These are phyloP conservation scores for Cyberlindnera suaveolens DNA, from an alignment of 805 yeast species.

Conservation along the genomic window DNA sequence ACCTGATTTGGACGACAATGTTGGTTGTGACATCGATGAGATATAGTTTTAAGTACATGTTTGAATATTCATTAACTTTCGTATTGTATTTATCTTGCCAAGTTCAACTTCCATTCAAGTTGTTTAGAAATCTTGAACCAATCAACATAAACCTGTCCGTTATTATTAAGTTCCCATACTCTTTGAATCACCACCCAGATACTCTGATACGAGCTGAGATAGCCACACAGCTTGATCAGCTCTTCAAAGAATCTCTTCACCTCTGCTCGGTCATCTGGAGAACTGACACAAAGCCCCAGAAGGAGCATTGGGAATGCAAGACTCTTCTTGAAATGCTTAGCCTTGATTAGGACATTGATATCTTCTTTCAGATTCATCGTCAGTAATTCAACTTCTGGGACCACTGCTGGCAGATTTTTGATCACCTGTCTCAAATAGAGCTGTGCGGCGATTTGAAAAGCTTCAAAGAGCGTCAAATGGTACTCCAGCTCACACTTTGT, in stretches of 20 bases:
- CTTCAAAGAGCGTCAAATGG: slow-evolving; percentile 54
- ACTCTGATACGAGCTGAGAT: slow-evolving; percentile 28
- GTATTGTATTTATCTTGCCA: slow-evolving; percentile 14
- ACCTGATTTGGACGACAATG: slow-evolving; percentile 26
- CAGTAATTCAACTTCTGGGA: slow-evolving; percentile 46
- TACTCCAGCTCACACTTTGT: slow-evolving; percentile 41
- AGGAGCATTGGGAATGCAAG: slow-evolving; percentile 36
- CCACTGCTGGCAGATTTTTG: slow-evolving; percentile 42
- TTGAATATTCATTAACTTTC: background rate
- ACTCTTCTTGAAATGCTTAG: slow-evolving; percentile 41
- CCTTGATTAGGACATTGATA: slow-evolving; percentile 42
- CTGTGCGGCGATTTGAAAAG: slow-evolving; percentile 48
- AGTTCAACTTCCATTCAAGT: slow-evolving; percentile 33
- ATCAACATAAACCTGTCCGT: slow-evolving; percentile 31
- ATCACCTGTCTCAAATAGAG: slow-evolving; percentile 50
- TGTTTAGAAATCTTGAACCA: slow-evolving; percentile 35
- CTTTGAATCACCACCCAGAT: slow-evolving; percentile 32
- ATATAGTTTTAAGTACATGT: background rate
- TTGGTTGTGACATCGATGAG: slow-evolving; percentile 1
- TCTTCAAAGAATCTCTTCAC: slow-evolving; percentile 23
- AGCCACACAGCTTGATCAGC: slow-evolving; percentile 26
- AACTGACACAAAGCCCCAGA: slow-evolving; percentile 28
- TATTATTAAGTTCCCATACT: slow-evolving; percentile 32
- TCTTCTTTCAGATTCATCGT: slow-evolving; percentile 43
- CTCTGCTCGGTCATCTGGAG: slow-evolving; percentile 17